A percentile compares a stretch with the other conserved stretches of the same genome.
phyloP scores from a whole-genome alignment of 441 rosid species.

The Gossypium schwendimanii region DNA sequence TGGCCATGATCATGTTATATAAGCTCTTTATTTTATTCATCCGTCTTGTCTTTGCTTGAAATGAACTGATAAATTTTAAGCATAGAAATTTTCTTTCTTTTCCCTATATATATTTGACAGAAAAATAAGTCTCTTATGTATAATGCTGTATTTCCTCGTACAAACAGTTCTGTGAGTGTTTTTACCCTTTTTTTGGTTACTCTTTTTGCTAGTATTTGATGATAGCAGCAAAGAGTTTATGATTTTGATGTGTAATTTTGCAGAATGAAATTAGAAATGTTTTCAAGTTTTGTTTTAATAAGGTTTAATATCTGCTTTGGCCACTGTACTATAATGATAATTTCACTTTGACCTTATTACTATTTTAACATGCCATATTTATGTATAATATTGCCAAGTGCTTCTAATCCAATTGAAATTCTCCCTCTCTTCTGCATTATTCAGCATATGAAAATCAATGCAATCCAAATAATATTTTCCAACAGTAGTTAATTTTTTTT shows the following conservation, averaged over 20 bases:
- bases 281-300: too few relatives aligned
- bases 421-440: constrained; percentile 1
- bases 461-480: constrained; percentile 14
- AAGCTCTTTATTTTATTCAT: background rate
- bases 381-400: too few relatives aligned
- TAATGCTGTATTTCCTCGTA: background rate
- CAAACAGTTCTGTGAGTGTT: background rate
- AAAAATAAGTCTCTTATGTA: background rate
- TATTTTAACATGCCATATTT: too few relatives aligned
- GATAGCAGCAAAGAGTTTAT: too few relatives aligned
- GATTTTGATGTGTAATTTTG: background rate
- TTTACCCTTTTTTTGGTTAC: background rate
- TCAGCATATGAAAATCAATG: background rate
- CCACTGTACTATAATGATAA: too few relatives aligned
- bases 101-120: background rate
- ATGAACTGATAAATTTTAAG: background rate
- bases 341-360: too few relatives aligned
- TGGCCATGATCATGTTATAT: constrained; percentile 21
- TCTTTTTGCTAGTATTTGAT: too few relatives aligned
- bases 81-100: background rate
- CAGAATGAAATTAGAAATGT: background rate
- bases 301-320: too few relatives aligned
- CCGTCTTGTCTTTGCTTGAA: background rate
- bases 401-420: background rate
- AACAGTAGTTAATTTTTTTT: background rate